These are phyloP conservation scores for Solanum hybrid DNA, from an alignment of 305 asterid genomes.

Conservation along the genomic window DNA sequence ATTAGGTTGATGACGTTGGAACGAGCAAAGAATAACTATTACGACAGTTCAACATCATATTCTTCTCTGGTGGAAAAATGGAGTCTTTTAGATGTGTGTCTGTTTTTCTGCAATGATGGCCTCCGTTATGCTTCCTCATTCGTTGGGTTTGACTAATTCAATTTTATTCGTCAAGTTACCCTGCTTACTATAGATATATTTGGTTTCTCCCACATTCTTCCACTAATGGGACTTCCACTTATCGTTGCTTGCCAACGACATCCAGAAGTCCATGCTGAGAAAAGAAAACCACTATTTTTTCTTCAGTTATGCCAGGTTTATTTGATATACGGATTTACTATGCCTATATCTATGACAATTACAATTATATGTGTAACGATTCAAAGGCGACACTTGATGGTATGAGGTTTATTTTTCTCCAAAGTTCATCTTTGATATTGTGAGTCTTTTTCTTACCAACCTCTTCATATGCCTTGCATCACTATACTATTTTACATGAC, in stretches of 20 bases:
- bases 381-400: background rate
- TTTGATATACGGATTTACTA: background rate
- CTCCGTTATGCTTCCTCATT: background rate
- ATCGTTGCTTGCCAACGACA: background rate
- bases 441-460: no score
- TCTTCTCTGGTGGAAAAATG: background rate
- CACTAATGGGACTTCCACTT: background rate
- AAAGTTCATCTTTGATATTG: no score
- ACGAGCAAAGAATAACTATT: background rate
- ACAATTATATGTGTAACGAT: background rate
- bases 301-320: background rate
- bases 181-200: background rate
- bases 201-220: background rate
- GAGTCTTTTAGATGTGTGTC: background rate
- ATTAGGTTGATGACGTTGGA: background rate
- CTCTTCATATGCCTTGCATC: no score
- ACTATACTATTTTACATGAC: no score
- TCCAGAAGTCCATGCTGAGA: background rate
- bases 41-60: background rate
- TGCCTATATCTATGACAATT: background rate
- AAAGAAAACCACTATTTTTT: no score
- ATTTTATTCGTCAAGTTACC: background rate
- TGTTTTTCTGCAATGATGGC: background rate
- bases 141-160: background rate
- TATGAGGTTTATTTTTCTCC: no score